phyloP scores from a whole-genome alignment of 2,329 filamentous ascomycete species.

The Decorospora gaudefroyi region DNA sequence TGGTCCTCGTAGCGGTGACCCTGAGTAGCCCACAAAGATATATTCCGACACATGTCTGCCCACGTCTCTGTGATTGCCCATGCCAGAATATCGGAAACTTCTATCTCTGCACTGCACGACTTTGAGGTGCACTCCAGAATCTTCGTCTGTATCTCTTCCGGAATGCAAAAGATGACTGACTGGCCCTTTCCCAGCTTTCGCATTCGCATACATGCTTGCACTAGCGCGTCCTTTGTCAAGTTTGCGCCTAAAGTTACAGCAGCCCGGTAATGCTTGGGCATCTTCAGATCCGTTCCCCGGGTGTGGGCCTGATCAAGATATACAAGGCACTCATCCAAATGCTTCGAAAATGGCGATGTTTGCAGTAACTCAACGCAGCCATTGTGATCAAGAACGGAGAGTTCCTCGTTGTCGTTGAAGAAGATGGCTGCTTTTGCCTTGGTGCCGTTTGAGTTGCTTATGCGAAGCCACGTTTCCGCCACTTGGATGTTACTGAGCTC shows the following conservation, averaged over 20 bases:
- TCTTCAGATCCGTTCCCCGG: constrained; percentile 66
- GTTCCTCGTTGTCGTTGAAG: constrained; percentile 59
- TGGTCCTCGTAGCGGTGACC: constrained; percentile 57
- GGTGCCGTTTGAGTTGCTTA: constrained; percentile 44
- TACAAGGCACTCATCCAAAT: constrained; percentile 63
- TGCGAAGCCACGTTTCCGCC: constrained; percentile 55
- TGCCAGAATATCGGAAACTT: constrained; percentile 59
- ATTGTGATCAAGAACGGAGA: constrained; percentile 57
- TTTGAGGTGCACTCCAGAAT: constrained; percentile 47
- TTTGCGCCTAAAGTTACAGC: constrained; percentile 68
- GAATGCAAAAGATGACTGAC: constrained; percentile 64
- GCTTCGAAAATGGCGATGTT: constrained; percentile 60
- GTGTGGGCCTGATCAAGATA: constrained; percentile 74
- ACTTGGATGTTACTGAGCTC: constrained; percentile 58
- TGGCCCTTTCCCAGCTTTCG: constrained; percentile 68
- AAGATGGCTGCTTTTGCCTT: constrained; percentile 54
- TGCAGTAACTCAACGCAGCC: constrained; percentile 56
- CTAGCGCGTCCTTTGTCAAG: constrained; percentile 68
- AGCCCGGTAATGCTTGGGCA: constrained; percentile 62
- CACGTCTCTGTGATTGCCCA: constrained; percentile 65
- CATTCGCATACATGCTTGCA: constrained; percentile 72
- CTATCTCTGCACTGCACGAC: constrained; percentile 38
- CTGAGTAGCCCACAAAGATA: constrained; percentile 64
- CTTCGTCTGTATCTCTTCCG: constrained; percentile 61
- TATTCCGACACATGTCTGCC: constrained; percentile 52